These are phyloP conservation scores for Populus deltoides DNA, from an alignment of 345 rosid species.

Conservation along the genomic window DNA sequence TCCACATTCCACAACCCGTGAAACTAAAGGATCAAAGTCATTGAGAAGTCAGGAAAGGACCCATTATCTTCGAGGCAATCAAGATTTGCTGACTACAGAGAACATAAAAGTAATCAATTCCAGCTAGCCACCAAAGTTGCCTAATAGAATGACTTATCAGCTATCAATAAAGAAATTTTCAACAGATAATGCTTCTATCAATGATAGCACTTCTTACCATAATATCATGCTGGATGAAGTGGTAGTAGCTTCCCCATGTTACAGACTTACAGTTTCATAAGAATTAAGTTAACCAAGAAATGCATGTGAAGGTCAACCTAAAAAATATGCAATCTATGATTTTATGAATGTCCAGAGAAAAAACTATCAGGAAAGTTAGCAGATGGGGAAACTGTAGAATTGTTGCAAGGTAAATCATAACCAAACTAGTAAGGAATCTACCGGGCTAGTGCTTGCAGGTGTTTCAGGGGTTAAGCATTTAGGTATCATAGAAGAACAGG, in stretches of 20 bases:
- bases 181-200: background rate
- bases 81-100: background rate
- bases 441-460: background rate
- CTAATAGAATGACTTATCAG: background rate
- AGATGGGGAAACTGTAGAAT: background rate
- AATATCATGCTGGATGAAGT: background rate
- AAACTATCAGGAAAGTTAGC: background rate
- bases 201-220: background rate
- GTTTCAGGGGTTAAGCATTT: background rate
- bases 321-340: background rate
- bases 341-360: background rate
- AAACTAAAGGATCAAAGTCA: background rate
- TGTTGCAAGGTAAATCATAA: background rate
- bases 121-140: background rate
- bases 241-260: background rate
- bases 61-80: background rate
- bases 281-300: background rate
- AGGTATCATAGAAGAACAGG: background rate
- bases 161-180: background rate
- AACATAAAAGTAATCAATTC: background rate
- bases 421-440: background rate
- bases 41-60: background rate
- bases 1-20: background rate
- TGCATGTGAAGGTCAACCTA: background rate
- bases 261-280: background rate